Evolutionary conservation across 768 basidiomycete species (phyloP), one percentile per base, ranked within the genome.

Genomic region (Rhizopogon vinicolor): DNA sequence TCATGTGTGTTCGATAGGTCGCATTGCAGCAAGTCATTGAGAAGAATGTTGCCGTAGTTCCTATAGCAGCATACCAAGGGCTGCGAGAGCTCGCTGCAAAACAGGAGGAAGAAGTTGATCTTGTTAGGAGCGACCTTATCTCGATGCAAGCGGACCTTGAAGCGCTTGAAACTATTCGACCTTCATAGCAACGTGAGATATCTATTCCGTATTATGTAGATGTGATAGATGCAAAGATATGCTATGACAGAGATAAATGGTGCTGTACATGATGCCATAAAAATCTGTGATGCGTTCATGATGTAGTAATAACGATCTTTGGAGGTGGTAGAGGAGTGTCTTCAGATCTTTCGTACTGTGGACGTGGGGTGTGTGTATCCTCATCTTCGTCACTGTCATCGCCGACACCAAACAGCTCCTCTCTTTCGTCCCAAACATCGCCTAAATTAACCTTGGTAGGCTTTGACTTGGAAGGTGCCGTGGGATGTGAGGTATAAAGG

Each of bases 341-440:
- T 39, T 51, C 60, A 29, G 55, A 51, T 51, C 57, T 10, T 13
- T 54, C 31, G 16, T 35, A 49, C 3, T 59, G 46, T 37, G 58
- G 53, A 49, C 44, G 51, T 13, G 56, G 48, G 29, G 59, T 54
- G 25, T 58, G 43, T 8, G 44, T 55, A 35, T 66, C 58, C 44
- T 74, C 73, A 55, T 88, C 85, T 18, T 79, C 74, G 48, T 85
- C 84, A 61, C 82, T 83, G 56, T 83, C 82, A 9, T 78, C 81
- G 4, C 84, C 88, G 51, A 89, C 75, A 42, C 76, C 83, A 66
- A 91, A 89, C 35, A 87, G 58, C 53, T 90, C 87, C 69, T 92
- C 89, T 28, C 83, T 79, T 60, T 87, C 87, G 58, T 91, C 86
- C 89, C 89, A 91, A 43, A 86, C 83, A 65, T 88, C 77, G 14